These are phyloP conservation scores for Pleurozium schreberi DNA, from an alignment of 225 moss, liverwort and hornwort genomes.

Conservation along the genomic window DNA sequence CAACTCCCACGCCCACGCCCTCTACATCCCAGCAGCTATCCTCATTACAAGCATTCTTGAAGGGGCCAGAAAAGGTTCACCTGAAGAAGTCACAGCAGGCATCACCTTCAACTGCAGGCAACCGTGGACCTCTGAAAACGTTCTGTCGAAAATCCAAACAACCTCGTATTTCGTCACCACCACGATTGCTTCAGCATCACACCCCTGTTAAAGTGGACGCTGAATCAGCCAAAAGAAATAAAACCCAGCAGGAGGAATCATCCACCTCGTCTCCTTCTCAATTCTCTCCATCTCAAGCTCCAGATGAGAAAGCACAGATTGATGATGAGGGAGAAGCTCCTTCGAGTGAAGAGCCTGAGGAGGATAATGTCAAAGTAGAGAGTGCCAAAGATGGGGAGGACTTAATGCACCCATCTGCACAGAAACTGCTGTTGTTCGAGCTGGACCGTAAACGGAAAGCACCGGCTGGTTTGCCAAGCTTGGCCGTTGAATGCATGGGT, in stretches of 20 bases:
- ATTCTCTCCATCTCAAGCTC: constrained; percentile 9
- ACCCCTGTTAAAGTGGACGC: neutral
- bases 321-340: constrained; percentile 9
- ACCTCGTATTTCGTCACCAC: constrained; percentile 7
- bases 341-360: constrained; percentile 3
- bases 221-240: constrained; percentile 7
- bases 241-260: constrained; percentile 7
- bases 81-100: constrained; percentile 25
- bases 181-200: constrained; percentile 1
- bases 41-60: constrained; percentile 16
- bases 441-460: constrained; percentile 48
- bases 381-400: constrained; percentile 2
- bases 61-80: constrained; percentile 18
- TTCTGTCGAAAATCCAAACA: constrained; percentile 13
- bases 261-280: constrained; percentile 17
- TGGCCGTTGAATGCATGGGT: constrained; percentile 31
- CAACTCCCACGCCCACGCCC: constrained; percentile 15
- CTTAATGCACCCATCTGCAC: constrained; percentile 21
- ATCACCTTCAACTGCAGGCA: constrained; percentile 11
- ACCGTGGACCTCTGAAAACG: constrained; percentile 1
- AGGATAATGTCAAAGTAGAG: neutral
- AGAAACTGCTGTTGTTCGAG: constrained; percentile 37
- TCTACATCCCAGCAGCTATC: constrained; percentile 26
- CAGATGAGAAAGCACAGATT: constrained; percentile 10
- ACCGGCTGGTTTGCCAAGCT: constrained; percentile 36